Base-by-base conservation (phyloP, 257 asterid genomes). In the Salvia hispanica region DNA sequence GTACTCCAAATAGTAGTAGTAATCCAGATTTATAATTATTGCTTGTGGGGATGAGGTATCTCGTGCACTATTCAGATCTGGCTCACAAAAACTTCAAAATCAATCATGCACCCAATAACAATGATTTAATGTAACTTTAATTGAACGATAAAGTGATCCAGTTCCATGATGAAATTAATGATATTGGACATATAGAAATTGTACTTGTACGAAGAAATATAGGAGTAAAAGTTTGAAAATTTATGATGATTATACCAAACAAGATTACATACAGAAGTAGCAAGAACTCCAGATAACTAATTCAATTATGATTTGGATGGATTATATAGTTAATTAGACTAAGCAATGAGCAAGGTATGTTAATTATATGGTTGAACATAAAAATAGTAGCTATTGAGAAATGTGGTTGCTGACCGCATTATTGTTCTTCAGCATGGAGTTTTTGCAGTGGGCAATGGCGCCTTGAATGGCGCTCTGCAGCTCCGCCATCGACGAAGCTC, bases 371-470 rank as follows among this genome's bases (percentile, higher is more conserved):
- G 72, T 69, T 78, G 31, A 25, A 1, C 31, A 25, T 25, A 25
- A 25, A 25, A 25, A 25, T 25, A 25, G 2, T 25, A n/a, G n/a
- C n/a, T 25, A 25, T 18, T 18, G 21, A 18, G 76, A 79, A 42
- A 80, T 77, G 31, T 84, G 81, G 75, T 18, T 71, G 77, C 80
- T 81, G 74, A 75, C 74, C 77, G 62, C 75, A 62, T 67, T 78
- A 62, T 67, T 78, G 56, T 58, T 72, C 79, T 72, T 82, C 63
- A 80, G 44, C 95, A 86, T 80, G 12, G 96, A 91, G 78, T 82
- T 88, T 76, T 91, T 91, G 85, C 97, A 91, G 58, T 91, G 96
- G 1, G 96, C 91, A 56, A 91, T 91, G 4, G 97, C 97, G 18
- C 98, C 95, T 63, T 87, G 95, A 44, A 92, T 89, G 7, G 98